Evolutionary conservation across 257 asterid species (phyloP).

Genomic region (Nicotiana knightiana): DNA sequence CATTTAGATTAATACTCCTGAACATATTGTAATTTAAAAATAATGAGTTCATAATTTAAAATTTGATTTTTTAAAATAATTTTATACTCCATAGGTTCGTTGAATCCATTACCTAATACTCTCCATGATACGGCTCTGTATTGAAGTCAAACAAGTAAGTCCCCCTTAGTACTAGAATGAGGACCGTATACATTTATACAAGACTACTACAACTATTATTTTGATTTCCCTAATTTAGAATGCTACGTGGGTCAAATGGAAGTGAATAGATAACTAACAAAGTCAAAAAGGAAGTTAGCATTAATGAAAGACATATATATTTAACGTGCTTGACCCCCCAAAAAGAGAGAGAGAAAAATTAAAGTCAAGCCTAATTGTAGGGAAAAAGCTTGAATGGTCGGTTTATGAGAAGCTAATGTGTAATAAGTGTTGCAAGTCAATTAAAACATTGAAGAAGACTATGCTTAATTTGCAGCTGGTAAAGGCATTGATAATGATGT

Average conservation of each 20-base stretch:
- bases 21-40: too few species aligned
- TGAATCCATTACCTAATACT: too few species aligned
- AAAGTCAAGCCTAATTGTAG: neutral
- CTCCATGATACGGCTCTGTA: too few species aligned
- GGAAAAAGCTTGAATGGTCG: neutral
- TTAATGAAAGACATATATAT: neutral
- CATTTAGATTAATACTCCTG: too few species aligned
- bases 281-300: neutral
- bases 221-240: neutral
- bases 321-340: neutral
- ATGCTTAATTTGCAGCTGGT: neutral
- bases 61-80: too few species aligned
- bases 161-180: neutral
- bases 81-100: too few species aligned
- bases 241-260: neutral
- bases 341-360: neutral
- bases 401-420: neutral
- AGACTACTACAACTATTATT: neutral
- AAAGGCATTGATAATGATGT: neutral
- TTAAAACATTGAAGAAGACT: neutral
- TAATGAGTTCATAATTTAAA: too few species aligned
- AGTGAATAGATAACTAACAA: neutral
- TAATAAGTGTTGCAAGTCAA: neutral
- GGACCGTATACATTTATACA: neutral
- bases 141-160: constrained; percentile 4